A percentile compares a stretch with the other conserved stretches of the same genome.
Conservation (phyloP, 352 stramenopile species). For the Globisporangium perplexum region DNA sequence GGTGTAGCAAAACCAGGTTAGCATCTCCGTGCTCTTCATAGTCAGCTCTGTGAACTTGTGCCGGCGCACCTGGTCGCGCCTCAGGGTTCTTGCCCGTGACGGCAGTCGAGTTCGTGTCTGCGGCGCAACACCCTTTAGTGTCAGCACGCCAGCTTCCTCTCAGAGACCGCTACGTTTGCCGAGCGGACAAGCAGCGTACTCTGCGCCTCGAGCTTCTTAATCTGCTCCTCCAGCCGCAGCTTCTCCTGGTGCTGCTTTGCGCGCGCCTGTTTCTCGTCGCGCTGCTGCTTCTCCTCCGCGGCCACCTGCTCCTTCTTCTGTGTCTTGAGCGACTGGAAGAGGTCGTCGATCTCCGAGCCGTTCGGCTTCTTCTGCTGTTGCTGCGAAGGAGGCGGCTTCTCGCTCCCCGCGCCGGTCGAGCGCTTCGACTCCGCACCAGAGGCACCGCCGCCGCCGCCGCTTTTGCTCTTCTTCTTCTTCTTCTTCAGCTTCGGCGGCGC, state of each 20-base stretch:
- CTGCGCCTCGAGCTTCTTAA: conserved; percentile 76
- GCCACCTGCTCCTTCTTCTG: conserved; percentile 68
- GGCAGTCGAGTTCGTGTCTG: conserved; percentile 78
- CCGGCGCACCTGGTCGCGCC: conserved; percentile 50
- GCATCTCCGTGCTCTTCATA: not conserved
- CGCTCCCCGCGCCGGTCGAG: not conserved
- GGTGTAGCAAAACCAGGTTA: not conserved
- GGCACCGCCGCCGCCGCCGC: conserved; percentile 11
- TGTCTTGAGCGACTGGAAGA: conserved; percentile 70
- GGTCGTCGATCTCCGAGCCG: conserved; percentile 64
- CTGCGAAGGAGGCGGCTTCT: not conserved
- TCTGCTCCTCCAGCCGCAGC: conserved; percentile 62
- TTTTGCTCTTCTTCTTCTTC: conserved; percentile 66
- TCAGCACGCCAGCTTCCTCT: not conserved
- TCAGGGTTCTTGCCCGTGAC: conserved; percentile 58
- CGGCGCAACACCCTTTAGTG: not conserved
- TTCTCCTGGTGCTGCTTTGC: conserved; percentile 50
- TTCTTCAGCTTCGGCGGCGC: too few species aligned
- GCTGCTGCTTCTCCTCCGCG: conserved; percentile 46
- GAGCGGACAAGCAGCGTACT: conserved; percentile 28
- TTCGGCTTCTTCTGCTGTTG: conserved; percentile 9
- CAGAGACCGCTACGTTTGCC: not conserved
- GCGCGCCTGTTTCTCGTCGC: conserved; percentile 35
- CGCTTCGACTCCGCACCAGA: not conserved
- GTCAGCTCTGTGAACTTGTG: not conserved